phyloP scores from a whole-genome alignment of 768 basidiomycete genomes.

The Boletellus sp. region DNA sequence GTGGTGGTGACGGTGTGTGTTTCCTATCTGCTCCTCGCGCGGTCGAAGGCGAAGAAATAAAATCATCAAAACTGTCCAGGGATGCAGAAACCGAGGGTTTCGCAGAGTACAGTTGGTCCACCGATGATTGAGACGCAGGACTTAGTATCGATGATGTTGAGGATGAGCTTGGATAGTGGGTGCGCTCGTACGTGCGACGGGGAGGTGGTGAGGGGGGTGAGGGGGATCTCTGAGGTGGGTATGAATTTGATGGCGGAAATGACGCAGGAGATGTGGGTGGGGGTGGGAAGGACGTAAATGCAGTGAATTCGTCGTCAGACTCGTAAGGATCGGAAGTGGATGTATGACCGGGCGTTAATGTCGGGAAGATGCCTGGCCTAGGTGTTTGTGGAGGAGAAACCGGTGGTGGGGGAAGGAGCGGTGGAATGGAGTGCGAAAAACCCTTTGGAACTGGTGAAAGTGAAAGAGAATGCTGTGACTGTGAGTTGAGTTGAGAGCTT shows the following conservation, averaged over 20 bases:
- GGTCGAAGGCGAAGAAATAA: conserved; percentile 34
- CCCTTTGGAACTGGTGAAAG: conserved; percentile 24
- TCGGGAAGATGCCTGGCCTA: conserved; percentile 14
- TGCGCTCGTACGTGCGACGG: conserved; percentile 24
- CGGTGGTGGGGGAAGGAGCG: conserved; percentile 31
- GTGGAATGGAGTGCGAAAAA: conserved; percentile 23
- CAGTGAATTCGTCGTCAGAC: conserved; percentile 51
- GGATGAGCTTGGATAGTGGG: conserved; percentile 20
- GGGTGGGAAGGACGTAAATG: conserved; percentile 38
- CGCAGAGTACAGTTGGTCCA: conserved; percentile 18
- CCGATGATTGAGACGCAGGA: conserved; percentile 20
- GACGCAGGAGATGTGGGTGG: conserved; percentile 13
- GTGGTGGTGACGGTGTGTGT: conserved; percentile 46
- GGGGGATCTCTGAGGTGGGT: conserved; percentile 13
- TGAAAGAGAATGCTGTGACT: conserved; percentile 4
- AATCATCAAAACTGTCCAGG: conserved; percentile 48
- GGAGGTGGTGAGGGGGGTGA: conserved; percentile 30
- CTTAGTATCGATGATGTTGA: conserved; percentile 27
- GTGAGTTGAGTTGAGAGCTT: conserved; percentile 17
- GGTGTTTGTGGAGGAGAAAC: conserved; percentile 33
- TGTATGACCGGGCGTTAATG: conserved; percentile 7
- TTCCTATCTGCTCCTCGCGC: conserved; percentile 16
- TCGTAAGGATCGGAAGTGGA: conserved; percentile 19
- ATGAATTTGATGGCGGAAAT: conserved; percentile 5
- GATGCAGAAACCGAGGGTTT: conserved; percentile 25